Evolutionary conservation across 208 protist species (phyloP), one percentile per base, ranked within the genome.

Genomic region (Crithidia brevicula): DNA sequence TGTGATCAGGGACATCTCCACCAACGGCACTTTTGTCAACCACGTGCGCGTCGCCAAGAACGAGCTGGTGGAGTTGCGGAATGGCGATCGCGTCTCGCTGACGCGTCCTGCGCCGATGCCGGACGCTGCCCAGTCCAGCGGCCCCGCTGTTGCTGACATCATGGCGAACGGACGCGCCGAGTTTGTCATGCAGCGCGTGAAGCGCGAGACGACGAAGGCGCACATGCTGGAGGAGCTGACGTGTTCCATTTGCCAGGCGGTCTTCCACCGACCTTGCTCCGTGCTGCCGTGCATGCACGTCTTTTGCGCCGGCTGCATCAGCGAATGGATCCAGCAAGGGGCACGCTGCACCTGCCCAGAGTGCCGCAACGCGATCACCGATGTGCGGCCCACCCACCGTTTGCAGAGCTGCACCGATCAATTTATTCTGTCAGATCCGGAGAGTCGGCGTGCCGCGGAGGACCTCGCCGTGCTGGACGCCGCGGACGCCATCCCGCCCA

Each of bases 261-360:
- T 97, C 8, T 93, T 89, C 51, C 68, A 84, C 70, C 89, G 91
- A 0, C 89, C 90, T 0, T 92, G 88, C 72, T 88, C 70, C 31
- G 54, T 89, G 54, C 63, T 96, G 58, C 94, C 94, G 10, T 97
- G 94, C 58, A 84, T 94, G 79, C 94, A 97, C 80, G 85, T 88
- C 38, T 95, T 94, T 64, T 97, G 94, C 60, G 84, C 85, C 4
- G 57, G 69, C 11, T 97, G 94, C 68, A 82, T 97, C 61, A 92
- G 81, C 61, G 53, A 59, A 33, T 92, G 87, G 85, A 16, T 94
- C n/a, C 53, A 46, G 11, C 31, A 74, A 27, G 67, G 71, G 0
- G 10, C 31, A 15, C 16, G 22, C 4, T 28, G 33, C 42, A 81
- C 45, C n/a, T 97, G 94, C 60, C 76, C 87, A 10, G 72, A 91